Conservation (phyloP, 2,329 filamentous ascomycete species). For the Chrysoporthe deuterocubensis region DNA sequence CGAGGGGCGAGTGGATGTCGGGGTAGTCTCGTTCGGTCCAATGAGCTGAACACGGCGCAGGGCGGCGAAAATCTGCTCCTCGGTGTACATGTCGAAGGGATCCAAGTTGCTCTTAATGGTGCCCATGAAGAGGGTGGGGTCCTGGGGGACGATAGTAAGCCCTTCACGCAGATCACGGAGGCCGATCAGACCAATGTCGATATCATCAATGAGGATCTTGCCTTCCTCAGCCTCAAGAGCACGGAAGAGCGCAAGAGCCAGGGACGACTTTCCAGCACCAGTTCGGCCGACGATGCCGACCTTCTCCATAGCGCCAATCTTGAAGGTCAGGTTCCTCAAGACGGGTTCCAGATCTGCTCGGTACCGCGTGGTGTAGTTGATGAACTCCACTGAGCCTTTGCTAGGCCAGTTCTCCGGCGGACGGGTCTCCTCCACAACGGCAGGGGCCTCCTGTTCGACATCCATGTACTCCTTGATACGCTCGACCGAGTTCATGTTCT, state of each 20-base stretch:
- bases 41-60: conserved; percentile 90
- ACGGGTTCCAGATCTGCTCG: conserved; percentile 86
- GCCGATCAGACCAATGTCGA: conserved; percentile 90
- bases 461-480: conserved; percentile 97
- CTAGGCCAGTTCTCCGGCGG: conserved; percentile 84
- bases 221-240: conserved; percentile 89
- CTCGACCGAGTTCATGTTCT: conserved; percentile 99
- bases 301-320: conserved; percentile 84
- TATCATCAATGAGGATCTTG: conserved; percentile 84
- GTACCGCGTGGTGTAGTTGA: conserved; percentile 87
- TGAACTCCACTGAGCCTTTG: conserved; percentile 84
- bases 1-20: conserved; percentile 31
- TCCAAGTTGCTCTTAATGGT: conserved; percentile 93
- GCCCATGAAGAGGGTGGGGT: conserved; percentile 91
- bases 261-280: conserved; percentile 93
- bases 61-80: conserved; percentile 87
- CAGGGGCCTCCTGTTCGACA: conserved; percentile 87
- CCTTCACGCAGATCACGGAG: conserved; percentile 91
- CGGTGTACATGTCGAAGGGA: conserved; percentile 85
- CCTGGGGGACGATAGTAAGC: conserved; percentile 97
- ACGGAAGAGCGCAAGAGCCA: conserved; percentile 91
- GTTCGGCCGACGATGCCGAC: conserved; percentile 96
- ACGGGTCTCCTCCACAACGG: conserved; percentile 76
- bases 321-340: conserved; percentile 81
- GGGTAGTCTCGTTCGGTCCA: conserved; percentile 55